Evolutionary conservation across 345 rosid genomes (phyloP).

Genomic region (Populus euphratica): DNA sequence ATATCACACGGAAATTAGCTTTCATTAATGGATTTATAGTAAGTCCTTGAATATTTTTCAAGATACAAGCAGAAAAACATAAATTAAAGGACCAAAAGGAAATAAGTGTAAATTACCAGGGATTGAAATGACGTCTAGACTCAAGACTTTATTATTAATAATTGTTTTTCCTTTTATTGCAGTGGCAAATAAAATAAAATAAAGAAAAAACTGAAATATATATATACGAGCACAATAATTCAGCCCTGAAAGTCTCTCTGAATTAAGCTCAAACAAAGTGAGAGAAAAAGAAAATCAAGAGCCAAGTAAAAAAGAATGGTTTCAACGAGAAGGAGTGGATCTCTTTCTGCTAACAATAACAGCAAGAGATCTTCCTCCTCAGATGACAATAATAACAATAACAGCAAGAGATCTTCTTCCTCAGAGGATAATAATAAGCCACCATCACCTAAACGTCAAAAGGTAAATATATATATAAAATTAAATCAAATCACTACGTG

Average conservation of each 20-base stretch:
- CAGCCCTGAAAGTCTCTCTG: neutral
- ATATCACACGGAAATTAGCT: neutral
- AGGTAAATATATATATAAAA: constrained; percentile 36
- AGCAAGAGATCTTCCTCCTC: constrained; percentile 23
- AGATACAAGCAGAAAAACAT: no score
- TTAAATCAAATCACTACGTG: neutral
- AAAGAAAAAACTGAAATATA: neutral
- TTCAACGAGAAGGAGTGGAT: constrained; percentile 78
- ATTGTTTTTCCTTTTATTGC: neutral
- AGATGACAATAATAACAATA: constrained; percentile 40
- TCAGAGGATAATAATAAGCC: constrained; percentile 39
- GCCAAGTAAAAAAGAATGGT: constrained; percentile 62
- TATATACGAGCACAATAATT: neutral
- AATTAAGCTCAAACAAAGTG: neutral
- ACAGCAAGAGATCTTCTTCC: constrained; percentile 25
- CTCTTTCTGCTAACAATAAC: constrained; percentile 61
- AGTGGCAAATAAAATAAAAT: neutral
- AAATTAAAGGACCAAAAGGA: neutral
- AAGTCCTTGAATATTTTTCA: neutral
- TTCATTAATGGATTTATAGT: neutral
- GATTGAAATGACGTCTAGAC: neutral
- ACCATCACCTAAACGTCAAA: constrained; percentile 68
- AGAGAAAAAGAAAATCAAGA: neutral
- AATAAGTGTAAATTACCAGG: neutral
- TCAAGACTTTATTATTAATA: neutral